phyloP scores from a whole-genome alignment of 1,284 basidiomycete species.

The Pterulicium gracile region DNA sequence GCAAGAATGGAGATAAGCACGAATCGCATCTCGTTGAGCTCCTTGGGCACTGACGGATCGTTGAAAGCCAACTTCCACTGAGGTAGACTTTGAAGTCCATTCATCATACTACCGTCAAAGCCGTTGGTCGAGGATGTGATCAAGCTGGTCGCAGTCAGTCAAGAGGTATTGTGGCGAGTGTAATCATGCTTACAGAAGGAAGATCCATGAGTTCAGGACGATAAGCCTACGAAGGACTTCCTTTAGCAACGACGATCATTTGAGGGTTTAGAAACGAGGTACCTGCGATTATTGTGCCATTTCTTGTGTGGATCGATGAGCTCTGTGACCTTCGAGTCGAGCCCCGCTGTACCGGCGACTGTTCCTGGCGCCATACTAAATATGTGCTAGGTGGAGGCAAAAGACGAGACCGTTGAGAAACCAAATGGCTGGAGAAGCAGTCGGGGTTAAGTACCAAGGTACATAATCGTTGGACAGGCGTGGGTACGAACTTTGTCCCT shows the following conservation, averaged over 20 bases:
- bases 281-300: slow-evolving; percentile 68
- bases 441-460: no score
- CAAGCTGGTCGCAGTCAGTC: slow-evolving; percentile 15
- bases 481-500: no score
- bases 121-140: slow-evolving; percentile 27
- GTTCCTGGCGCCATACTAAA: background rate
- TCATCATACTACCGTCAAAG: slow-evolving; percentile 18
- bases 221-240: slow-evolving; percentile 15
- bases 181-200: slow-evolving; percentile 22
- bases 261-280: slow-evolving; percentile 13
- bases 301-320: slow-evolving; percentile 50
- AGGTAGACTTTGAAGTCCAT: slow-evolving; percentile 27
- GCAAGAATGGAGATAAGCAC: background rate
- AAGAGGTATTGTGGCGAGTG: no score
- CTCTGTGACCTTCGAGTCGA: background rate
- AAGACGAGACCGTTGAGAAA: no score
- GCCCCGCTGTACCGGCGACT: background rate
- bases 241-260: background rate
- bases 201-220: slow-evolving; percentile 25
- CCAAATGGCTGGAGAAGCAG: no score
- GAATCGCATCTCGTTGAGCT: background rate
- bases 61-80: slow-evolving; percentile 30
- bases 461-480: no score
- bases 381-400: no score
- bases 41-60: slow-evolving; percentile 15